Conservation (phyloP, 768 basidiomycete species). For the Imleria badia region DNA sequence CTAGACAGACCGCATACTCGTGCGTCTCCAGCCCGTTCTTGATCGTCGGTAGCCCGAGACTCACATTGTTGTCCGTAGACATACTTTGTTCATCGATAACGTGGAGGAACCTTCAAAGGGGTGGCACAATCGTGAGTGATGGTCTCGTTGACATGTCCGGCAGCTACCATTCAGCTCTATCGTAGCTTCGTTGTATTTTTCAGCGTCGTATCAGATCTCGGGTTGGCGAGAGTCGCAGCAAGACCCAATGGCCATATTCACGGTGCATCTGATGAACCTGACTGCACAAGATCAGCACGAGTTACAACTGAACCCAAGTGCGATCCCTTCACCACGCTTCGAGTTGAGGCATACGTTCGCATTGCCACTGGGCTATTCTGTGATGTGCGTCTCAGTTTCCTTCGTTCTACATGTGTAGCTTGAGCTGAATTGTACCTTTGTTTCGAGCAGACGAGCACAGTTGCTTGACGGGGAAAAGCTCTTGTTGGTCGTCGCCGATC, state of each 20-base stretch:
- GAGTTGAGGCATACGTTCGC: slow-evolving; percentile 13
- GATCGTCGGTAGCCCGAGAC: no score
- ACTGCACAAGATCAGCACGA: slow-evolving; percentile 29
- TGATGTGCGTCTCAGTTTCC: slow-evolving; percentile 12
- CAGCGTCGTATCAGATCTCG: slow-evolving; percentile 1
- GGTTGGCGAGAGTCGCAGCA: slow-evolving; percentile 9
- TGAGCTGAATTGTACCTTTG: not conserved
- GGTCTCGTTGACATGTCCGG: no score
- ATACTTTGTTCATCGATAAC: slow-evolving; percentile 11
- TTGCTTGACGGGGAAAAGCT: slow-evolving; percentile 40
- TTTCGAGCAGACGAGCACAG: slow-evolving; percentile 34
- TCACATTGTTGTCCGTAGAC: slow-evolving; percentile 2
- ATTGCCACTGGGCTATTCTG: slow-evolving; percentile 18
- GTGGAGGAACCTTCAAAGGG: no score
- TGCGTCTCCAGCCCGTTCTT: no score
- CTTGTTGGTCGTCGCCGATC: slow-evolving; percentile 42
- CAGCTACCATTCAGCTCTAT: no score
- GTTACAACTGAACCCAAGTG: slow-evolving; percentile 23
- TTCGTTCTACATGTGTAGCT: no score
- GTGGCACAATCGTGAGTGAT: no score
- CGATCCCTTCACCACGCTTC: slow-evolving; percentile 25
- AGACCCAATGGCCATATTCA: slow-evolving; percentile 19
- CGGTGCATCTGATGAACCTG: slow-evolving; percentile 28
- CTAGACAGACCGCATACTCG: not conserved
- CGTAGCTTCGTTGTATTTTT: no score